These are phyloP conservation scores for Hericium erinaceus DNA, from an alignment of 768 basidiomycete species.

Conservation along the genomic window DNA sequence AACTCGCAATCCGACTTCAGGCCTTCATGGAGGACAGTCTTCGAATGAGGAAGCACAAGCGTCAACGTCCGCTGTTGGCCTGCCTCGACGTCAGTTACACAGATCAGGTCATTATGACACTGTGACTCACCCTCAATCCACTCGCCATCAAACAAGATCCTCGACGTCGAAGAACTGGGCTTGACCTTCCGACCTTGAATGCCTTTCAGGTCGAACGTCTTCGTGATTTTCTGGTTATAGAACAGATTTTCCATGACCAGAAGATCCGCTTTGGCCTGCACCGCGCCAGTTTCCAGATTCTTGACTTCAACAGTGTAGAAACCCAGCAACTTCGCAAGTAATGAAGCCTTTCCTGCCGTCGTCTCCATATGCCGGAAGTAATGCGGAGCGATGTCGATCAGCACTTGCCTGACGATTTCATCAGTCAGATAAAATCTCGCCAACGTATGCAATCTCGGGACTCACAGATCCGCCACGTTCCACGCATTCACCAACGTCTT, in stretches of 20 bases:
- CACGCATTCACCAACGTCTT: constrained; percentile 81
- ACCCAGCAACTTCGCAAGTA: constrained; percentile 71
- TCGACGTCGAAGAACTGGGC: constrained; percentile 28
- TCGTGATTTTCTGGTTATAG: constrained; percentile 53
- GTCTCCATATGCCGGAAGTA: constrained; percentile 75
- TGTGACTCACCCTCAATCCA: constrained; percentile 63
- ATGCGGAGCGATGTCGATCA: constrained; percentile 67
- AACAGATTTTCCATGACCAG: constrained; percentile 85
- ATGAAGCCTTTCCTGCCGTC: constrained; percentile 55
- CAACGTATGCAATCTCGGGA: too few species aligned
- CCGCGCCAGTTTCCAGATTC: constrained; percentile 57
- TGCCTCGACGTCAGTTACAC: constrained; percentile 16
- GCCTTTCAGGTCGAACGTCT: constrained; percentile 78
- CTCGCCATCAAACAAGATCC: constrained; percentile 72
- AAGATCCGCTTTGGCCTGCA: constrained; percentile 63
- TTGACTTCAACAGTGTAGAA: constrained; percentile 74
- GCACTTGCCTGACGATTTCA: constrained; percentile 46
- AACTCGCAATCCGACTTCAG: constrained; percentile 66
- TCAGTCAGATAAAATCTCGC: neutral
- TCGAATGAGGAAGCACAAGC: constrained; percentile 64
- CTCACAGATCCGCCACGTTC: constrained; percentile 77
- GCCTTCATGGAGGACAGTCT: constrained; percentile 60
- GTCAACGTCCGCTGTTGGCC: constrained; percentile 59
- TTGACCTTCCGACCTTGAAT: constrained; percentile 73
- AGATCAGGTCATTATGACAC: neutral